Evolutionary conservation across 768 basidiomycete genomes (phyloP), one percentile per base, ranked within the genome.

Genomic region (Panaeolus cyanescens): DNA sequence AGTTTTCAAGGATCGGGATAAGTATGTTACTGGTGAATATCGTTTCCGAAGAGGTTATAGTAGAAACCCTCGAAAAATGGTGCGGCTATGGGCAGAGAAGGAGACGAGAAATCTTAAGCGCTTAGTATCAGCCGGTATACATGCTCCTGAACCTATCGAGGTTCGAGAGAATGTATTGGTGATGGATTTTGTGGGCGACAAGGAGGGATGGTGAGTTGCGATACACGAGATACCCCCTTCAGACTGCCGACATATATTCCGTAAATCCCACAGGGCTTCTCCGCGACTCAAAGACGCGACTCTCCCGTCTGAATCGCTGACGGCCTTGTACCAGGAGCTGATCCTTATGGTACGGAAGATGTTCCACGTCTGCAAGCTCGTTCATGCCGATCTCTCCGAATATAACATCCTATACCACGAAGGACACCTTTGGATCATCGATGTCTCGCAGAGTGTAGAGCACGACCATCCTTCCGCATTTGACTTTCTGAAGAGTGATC

Each of bases 381-480:
- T 99, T 0, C 97, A 99, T 69, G 97, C 96, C 54, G 97, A 99
- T 80, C 83, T 99, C 56, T 95, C 93, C 58, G 97, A 99, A 73
- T 99, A 99, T 84, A 99, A 99, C 72, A 88, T 99, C 67, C 83
- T 99, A 70, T 96, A 87, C 69, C 91, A 94, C 74, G 78, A 86
- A 54, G 81, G 76, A 1, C 93, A 94, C 68, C 82, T 97, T 17
- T 95, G 86, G 75, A 90, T 99, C 67, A 99, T 99, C 76, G 97
- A 99, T 73, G 97, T 99, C 61, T 97, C 96, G 1, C 97, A 99
- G 72, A 96, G 94, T 64, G 96, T 99, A 33, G 97, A 99, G 68
- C 96, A 98, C 70, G 96, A 99, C 74, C 97, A 99, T 68, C 97
- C 96, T 0, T 82, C 90, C 30, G 94, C 97, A 0, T 98, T 95